Conservation (phyloP, 345 rosid genomes). For the Arabidopsis suecica region DNA sequence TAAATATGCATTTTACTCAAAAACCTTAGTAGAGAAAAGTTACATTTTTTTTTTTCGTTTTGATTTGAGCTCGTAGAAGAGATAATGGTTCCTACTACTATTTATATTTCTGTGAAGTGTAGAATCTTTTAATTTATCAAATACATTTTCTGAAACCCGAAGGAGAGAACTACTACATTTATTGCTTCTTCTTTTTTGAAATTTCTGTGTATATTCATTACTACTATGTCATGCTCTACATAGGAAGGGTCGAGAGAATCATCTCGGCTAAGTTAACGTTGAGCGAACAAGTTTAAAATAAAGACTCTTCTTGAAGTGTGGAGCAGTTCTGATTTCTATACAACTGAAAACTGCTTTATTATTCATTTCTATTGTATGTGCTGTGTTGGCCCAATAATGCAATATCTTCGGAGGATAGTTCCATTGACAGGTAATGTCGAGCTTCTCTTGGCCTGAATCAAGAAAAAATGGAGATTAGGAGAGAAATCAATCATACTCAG, state of each 20-base stretch:
- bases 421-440: slow-evolving; percentile 70
- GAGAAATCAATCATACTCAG: slow-evolving; percentile 1
- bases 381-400: slow-evolving; percentile 58
- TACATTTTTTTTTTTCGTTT: slow-evolving; percentile 33
- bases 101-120: slow-evolving; percentile 32
- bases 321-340: slow-evolving; percentile 27
- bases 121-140: slow-evolving; percentile 39
- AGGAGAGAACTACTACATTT: background rate
- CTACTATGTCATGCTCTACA: background rate
- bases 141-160: slow-evolving; percentile 15
- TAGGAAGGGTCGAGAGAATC: background rate
- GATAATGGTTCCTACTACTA: slow-evolving; percentile 36
- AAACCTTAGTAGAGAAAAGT: slow-evolving; percentile 39
- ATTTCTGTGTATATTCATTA: slow-evolving; percentile 1
- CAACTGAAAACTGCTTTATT: slow-evolving; percentile 23
- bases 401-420: slow-evolving; percentile 71
- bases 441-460: slow-evolving; percentile 61
- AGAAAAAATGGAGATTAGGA: slow-evolving; percentile 30
- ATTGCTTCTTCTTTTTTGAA: background rate
- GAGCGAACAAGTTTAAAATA: slow-evolving; percentile 10
- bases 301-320: slow-evolving; percentile 25
- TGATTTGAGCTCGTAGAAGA: slow-evolving; percentile 35
- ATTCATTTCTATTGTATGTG: slow-evolving; percentile 43
- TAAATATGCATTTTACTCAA: slow-evolving; percentile 40
- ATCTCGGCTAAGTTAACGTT: slow-evolving; percentile 7